Percentiles rank a stretch among this genome's conserved stretches.
Conservation (phyloP, 345 rosid species). For the Citrus glauca region DNA sequence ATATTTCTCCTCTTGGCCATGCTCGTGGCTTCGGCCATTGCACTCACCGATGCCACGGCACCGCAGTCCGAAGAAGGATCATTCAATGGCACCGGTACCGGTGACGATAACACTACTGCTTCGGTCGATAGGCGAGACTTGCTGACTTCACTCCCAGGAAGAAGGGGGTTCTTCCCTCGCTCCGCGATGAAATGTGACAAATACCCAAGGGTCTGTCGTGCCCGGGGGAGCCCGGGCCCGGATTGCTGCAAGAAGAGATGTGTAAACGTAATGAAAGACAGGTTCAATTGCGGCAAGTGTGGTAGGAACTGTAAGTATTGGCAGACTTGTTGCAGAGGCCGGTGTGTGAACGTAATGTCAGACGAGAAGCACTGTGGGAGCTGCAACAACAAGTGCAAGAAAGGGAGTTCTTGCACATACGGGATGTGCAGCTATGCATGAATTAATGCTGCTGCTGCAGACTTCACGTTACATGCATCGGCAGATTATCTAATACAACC, state of each 20-base stretch:
- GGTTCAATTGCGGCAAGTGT: conserved; percentile 48
- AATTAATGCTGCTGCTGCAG: too few species aligned
- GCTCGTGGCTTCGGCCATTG: conserved; percentile 10
- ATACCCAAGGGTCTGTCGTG: conserved; percentile 44
- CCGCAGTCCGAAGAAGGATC: not conserved
- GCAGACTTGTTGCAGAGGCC: conserved; percentile 51
- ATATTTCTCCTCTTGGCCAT: conserved; percentile 3
- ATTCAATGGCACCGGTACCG: not conserved
- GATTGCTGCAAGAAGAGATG: conserved; percentile 58
- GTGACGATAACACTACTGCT: too few species aligned
- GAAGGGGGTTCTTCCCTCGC: conserved; percentile 9
- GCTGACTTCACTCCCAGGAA: conserved; percentile 12
- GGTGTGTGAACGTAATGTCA: conserved; percentile 55
- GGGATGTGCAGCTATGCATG: conserved; percentile 67
- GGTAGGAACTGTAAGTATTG: conserved; percentile 50
- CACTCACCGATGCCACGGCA: not conserved
- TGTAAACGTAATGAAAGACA: conserved; percentile 38
- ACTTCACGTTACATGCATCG: too few species aligned
- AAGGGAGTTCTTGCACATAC: conserved; percentile 41
- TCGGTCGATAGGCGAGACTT: not conserved
- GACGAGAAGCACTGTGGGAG: conserved; percentile 52
- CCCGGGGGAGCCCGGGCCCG: conserved; percentile 47
- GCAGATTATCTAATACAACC: too few species aligned
- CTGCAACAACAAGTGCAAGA: conserved; percentile 53
- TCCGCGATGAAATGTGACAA: conserved; percentile 36